Evolutionary conservation across 345 rosid genomes (phyloP), one percentile per base, ranked within the genome.

Genomic region (Theobroma cacao): DNA sequence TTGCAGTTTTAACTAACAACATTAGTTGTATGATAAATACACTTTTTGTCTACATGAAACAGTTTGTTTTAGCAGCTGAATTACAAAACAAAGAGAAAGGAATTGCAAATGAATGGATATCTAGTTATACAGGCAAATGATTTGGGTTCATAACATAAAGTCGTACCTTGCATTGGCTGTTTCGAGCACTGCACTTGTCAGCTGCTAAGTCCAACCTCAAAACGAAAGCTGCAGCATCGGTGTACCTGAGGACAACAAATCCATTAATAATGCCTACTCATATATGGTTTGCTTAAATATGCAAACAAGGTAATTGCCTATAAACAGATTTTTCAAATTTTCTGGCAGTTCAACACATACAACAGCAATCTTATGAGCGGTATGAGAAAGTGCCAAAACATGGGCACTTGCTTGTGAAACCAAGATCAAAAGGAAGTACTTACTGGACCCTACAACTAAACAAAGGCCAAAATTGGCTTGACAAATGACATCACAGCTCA

Each of bases 91-190:
- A 76, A 7, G 72, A 50, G 58, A 75, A 22, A 20, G 11, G 30
- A 38, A 67, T 8, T 0, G 22, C 2, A 17, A 38, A 66, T 67
- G 15, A 75, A 69, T 59, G 6, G 9, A 31, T 30, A 1, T n/a
- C 7, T 17, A 52, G 7, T 47, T 30, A 33, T 45, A 41, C 40
- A 31, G 28, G 22, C 4, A 74, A 67, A 76, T 60, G 7, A 50
- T 38, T 24, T 18, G 31, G 40, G 22, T 7, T 12, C 47, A 64
- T 76, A 72, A 50, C 43, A 73, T 26, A 33, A 34, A 74, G 36
- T 78, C 84, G 73, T 79, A 92, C 98, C 98, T 96, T 94, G 90
- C 92, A 96, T 82, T 96, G 99, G 85, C 98, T 91, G 79, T 96
- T 88, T 38, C 86, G 89, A 68, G 99, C 98, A 79, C 88, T 91